Conservation (phyloP, 345 rosid genomes). For the Aquilaria sinensis region DNA sequence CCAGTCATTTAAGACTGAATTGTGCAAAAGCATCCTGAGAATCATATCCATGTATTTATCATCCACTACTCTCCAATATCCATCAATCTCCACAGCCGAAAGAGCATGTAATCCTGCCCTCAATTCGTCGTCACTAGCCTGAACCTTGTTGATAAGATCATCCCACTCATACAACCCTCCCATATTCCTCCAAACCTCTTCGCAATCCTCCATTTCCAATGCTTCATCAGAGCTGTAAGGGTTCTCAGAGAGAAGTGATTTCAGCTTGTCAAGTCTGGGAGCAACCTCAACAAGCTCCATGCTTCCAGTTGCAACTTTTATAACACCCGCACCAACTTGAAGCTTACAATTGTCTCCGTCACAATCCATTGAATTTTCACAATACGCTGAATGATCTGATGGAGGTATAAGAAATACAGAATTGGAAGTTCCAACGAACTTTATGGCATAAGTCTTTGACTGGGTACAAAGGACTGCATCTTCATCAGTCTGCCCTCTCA, state of each 20-base stretch:
- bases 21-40: slow-evolving; percentile 60
- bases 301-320: slow-evolving; percentile 62
- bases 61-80: slow-evolving; percentile 79
- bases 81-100: slow-evolving; percentile 78
- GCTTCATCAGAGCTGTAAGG: slow-evolving; percentile 45
- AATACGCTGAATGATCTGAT: slow-evolving; percentile 17
- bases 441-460: slow-evolving; percentile 72
- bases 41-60: slow-evolving; percentile 59
- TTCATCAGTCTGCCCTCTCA: slow-evolving; percentile 82
- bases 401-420: slow-evolving; percentile 78
- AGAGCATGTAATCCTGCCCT: slow-evolving; percentile 44
- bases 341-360: slow-evolving; percentile 10
- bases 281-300: slow-evolving; percentile 85
- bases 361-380: slow-evolving; percentile 22
- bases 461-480: slow-evolving; percentile 88
- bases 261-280: slow-evolving; percentile 83
- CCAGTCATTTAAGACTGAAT: slow-evolving; percentile 69
- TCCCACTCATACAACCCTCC: slow-evolving; percentile 49
- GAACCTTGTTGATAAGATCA: slow-evolving; percentile 63
- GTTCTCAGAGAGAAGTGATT: slow-evolving; percentile 46
- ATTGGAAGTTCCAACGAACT: slow-evolving; percentile 83
- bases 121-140: slow-evolving; percentile 82
- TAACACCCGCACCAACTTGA: slow-evolving; percentile 30
- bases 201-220: slow-evolving; percentile 28
- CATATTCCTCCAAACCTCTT: slow-evolving; percentile 18